Evolutionary conservation across 176 grass and related monocot species (phyloP).

Genomic region (Otatea glauca): DNA sequence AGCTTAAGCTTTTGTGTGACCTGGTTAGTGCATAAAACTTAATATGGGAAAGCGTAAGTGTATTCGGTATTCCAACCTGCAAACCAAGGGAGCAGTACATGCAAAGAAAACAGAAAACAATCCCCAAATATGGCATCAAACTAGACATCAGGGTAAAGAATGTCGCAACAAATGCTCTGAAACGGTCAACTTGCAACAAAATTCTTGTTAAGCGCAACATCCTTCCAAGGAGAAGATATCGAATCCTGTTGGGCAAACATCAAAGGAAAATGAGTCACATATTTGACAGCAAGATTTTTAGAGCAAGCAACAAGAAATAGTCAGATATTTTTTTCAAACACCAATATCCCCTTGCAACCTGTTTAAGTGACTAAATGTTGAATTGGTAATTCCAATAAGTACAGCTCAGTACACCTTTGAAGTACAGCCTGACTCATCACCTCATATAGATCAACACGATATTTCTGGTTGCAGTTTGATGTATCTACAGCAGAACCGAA

Average conservation of each 20-base stretch:
- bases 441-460: conserved; percentile 24
- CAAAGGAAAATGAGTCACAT: conserved; percentile 27
- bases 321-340: conserved; percentile 20
- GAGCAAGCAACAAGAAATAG: conserved; percentile 11
- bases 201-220: conserved; percentile 92
- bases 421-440: conserved; percentile 17
- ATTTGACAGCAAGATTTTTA: conserved; percentile 22
- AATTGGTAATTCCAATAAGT: conserved; percentile 22
- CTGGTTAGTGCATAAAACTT: conserved; percentile 30
- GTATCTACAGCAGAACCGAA: neutral
- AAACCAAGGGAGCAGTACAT: conserved; percentile 94
- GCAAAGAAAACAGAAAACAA: conserved; percentile 86
- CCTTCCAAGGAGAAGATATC: conserved; percentile 95
- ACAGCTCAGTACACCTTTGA: neutral
- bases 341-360: neutral
- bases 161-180: conserved; percentile 94
- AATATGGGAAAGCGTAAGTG: conserved; percentile 6
- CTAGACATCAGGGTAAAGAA: conserved; percentile 93
- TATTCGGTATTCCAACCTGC: conserved; percentile 63
- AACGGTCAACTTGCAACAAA: conserved; percentile 79
- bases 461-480: conserved; percentile 5
- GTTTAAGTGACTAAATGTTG: neutral
- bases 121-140: conserved; percentile 95
- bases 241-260: conserved; percentile 73
- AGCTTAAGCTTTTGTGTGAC: conserved; percentile 5